Conservation (phyloP, 2,329 filamentous ascomycete species). For the Fusarium citri region DNA sequence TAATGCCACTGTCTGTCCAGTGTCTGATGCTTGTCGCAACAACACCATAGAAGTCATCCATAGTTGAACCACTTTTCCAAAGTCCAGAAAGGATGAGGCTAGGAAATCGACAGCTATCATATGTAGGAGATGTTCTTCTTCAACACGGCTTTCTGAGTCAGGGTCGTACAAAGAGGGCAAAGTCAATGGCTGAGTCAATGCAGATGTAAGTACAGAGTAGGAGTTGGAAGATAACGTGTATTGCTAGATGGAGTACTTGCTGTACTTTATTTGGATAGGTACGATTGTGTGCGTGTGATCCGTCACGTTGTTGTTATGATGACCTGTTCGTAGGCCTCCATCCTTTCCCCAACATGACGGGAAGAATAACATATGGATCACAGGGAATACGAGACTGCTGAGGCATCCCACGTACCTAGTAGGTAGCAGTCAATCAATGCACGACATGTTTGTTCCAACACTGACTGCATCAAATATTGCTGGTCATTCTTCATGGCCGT, state of each 20-base stretch:
- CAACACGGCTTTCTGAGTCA: neutral
- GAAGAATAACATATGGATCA: neutral
- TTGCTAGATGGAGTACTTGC: neutral
- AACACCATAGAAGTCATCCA: neutral
- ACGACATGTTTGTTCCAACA: constrained; percentile 6
- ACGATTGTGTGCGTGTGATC: constrained; percentile 23
- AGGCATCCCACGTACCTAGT: constrained; percentile 7
- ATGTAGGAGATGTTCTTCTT: neutral
- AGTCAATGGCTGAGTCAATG: constrained; percentile 1
- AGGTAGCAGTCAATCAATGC: constrained; percentile 1
- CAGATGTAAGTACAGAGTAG: no score
- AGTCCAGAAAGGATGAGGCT: neutral
- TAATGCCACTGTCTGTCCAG: neutral
- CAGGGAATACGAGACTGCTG: constrained; percentile 9
- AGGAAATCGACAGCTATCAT: neutral
- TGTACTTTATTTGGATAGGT: constrained; percentile 36
- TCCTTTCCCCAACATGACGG: neutral
- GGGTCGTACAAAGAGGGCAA: neutral
- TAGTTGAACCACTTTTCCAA: neutral
- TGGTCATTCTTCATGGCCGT: neutral
- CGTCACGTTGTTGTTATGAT: constrained; percentile 18
- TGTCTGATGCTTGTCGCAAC: neutral
- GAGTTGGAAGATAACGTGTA: neutral
- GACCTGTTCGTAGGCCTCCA: constrained; percentile 16
- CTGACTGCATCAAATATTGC: neutral